Evolutionary conservation across 2,329 filamentous ascomycete genomes (phyloP), one percentile per base, ranked within the genome.

Genomic region (Neurospora sp.): DNA sequence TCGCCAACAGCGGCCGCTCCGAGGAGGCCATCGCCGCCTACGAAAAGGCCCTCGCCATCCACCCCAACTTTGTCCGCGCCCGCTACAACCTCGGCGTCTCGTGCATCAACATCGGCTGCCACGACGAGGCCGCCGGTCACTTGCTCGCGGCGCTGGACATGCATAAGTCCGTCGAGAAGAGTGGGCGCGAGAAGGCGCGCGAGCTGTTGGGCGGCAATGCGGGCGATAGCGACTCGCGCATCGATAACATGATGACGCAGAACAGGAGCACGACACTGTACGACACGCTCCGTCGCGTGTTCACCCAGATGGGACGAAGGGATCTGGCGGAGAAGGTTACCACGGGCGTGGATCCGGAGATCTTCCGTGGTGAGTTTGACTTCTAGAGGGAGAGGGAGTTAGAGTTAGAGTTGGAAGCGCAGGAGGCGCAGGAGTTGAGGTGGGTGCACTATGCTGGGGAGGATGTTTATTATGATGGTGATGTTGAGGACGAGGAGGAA

Each of bases 21-120:
- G 96, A 99, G 82, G 96, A 99, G 80, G 96, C 96, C 71, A 99
- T 99, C 76, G 92, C 94, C 66, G 96, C 96, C 0, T 99, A 99
- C 81, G 93, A 96, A 77, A 93, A 95, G 78, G 96, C 96, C 0
- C 87, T 99, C 9, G 91, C 90, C 62, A 87, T 97, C 72, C 91
- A 94, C 70, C 93, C 95, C 69, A 99, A 99, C 83, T 99, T 99
- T 78, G 96, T 99, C 19, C 92, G 96, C 71, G 96, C 96, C 2
- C 88, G 96, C 66, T 99, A 99, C 84, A 99, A 99, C 81, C 88
- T 99, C 1, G 96, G 96, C 66, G 96, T 98, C 10, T 93, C 89
- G 71, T 98, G 96, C 80, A 98, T 99, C 80, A 98, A 98, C 81
- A 97, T 98, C 75, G 94, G 94, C 69, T 97, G 95, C 81, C 94